A percentile compares a stretch with the other conserved stretches of the same genome.
These are phyloP conservation scores for Lecanicillium sp. DNA, from an alignment of 2,329 filamentous ascomycete species.

Conservation along the genomic window DNA sequence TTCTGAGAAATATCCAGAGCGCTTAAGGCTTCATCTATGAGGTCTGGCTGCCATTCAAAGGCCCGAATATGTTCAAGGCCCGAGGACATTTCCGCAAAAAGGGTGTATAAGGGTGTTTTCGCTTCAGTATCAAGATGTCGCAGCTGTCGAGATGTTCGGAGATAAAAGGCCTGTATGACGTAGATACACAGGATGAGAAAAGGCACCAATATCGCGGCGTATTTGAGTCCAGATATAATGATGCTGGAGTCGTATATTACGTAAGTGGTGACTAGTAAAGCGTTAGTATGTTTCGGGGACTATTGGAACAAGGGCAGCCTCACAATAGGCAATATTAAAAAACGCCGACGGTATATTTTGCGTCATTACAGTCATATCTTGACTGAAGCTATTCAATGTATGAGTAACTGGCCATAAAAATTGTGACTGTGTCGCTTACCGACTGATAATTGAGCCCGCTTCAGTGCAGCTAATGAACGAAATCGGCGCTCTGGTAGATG, in stretches of 20 bases:
- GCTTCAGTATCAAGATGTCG: conserved; percentile 38
- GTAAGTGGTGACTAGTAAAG: too few relatives aligned
- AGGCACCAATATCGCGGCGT: conserved; percentile 36
- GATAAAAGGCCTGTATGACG: conserved; percentile 40
- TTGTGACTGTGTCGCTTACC: too few relatives aligned
- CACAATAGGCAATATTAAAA: too few relatives aligned
- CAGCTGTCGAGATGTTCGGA: conserved; percentile 45
- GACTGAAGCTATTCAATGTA: too few relatives aligned
- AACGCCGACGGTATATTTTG: too few relatives aligned
- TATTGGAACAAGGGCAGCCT: too few relatives aligned
- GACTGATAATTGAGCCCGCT: too few relatives aligned
- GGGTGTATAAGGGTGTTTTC: conserved; percentile 23
- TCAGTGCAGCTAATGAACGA: too few relatives aligned
- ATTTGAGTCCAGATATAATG: conserved; percentile 33
- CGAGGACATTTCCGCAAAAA: conserved; percentile 22
- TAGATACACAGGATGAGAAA: conserved; percentile 31
- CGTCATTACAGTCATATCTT: too few relatives aligned
- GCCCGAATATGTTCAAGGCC: conserved; percentile 27
- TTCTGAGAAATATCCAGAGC: conserved; percentile 38
- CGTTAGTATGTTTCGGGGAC: too few relatives aligned
- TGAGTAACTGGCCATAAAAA: too few relatives aligned
- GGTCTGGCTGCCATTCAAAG: conserved; percentile 26
- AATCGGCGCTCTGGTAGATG: too few relatives aligned
- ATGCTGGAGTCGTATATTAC: conserved; percentile 12
- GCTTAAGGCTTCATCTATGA: conserved; percentile 24